A percentile compares a stretch with the other conserved stretches of the same genome.
phyloP scores from a whole-genome alignment of 2,329 filamentous ascomycete genomes.

The Fusarium abutilonis region DNA sequence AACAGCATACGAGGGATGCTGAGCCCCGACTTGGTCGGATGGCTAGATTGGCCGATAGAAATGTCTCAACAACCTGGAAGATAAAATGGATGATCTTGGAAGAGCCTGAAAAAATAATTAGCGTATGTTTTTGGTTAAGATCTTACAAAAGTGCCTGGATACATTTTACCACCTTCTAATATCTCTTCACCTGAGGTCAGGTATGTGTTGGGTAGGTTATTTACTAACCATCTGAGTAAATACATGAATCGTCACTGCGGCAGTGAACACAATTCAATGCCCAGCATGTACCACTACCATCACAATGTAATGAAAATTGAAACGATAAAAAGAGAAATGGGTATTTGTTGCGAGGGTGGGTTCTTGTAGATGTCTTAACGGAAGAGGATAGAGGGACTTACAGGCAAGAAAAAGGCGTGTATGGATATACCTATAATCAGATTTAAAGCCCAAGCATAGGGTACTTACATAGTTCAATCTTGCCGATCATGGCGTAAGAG shows the following conservation, averaged over 20 bases:
- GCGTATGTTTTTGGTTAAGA: background rate
- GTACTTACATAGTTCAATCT: background rate
- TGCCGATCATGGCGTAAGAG: conserved; percentile 14
- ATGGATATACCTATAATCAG: background rate
- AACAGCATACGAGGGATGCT: conserved; percentile 39
- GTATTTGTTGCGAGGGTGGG: too few species aligned
- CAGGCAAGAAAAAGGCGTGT: background rate
- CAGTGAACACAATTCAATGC: too few species aligned
- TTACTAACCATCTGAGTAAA: too few species aligned
- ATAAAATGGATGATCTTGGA: conserved; percentile 6
- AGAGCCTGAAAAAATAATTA: too few species aligned
- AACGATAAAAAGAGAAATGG: too few species aligned
- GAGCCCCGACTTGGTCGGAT: conserved; percentile 28
- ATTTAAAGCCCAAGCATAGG: background rate
- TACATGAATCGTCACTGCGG: too few species aligned
- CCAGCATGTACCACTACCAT: too few species aligned
- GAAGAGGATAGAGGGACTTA: background rate
- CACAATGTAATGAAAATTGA: too few species aligned
- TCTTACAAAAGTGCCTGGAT: too few species aligned
- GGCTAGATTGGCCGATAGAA: conserved; percentile 43
- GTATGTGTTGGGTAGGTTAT: too few species aligned
- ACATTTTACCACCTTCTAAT: too few species aligned
- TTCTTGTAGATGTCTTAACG: background rate
- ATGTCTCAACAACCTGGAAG: conserved; percentile 21
- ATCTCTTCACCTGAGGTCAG: too few species aligned